phyloP scores from a whole-genome alignment of 768 basidiomycete genomes.

The Trametes cingulata region DNA sequence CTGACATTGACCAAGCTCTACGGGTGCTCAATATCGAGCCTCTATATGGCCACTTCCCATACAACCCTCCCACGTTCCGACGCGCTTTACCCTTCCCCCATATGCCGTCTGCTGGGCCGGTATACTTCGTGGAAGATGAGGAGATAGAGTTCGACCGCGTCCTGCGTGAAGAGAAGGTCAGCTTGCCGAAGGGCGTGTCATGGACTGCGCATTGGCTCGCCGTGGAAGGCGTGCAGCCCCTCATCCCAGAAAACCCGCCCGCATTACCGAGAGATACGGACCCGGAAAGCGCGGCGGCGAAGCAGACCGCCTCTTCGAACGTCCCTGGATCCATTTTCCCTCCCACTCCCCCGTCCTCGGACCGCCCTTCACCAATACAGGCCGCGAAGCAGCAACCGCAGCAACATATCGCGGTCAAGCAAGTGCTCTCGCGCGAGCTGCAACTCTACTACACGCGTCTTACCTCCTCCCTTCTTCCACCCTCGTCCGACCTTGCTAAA shows the following conservation, averaged over 20 bases:
- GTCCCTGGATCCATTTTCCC: constrained; percentile 32
- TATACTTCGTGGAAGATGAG: constrained; percentile 95
- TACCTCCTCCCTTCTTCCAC: constrained; percentile 80
- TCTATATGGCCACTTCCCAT: constrained; percentile 79
- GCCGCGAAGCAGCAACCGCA: constrained; percentile 49
- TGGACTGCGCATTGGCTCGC: constrained; percentile 99
- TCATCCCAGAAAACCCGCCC: constrained; percentile 96
- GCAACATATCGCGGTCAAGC: constrained; percentile 81
- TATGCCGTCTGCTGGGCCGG: constrained; percentile 56
- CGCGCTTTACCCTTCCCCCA: constrained; percentile 50
- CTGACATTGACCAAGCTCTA: constrained; percentile 92
- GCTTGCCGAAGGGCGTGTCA: constrained; percentile 74
- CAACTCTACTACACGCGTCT: constrained; percentile 94
- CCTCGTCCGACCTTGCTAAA: constrained; percentile 62
- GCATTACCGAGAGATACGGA: constrained; percentile 61
- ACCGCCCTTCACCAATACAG: constrained; percentile 31
- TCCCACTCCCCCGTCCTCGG: constrained; percentile 31
- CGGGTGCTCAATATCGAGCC: constrained; percentile 97
- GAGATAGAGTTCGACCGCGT: constrained; percentile 96
- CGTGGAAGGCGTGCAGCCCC: constrained; percentile 95
- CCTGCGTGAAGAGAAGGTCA: constrained; percentile 82
- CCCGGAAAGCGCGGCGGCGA: constrained; percentile 32
- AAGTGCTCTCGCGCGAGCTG: constrained; percentile 89
- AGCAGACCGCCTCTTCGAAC: constrained; percentile 16
- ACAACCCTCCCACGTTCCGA: constrained; percentile 64